Base-by-base conservation (phyloP, 2,329 filamentous ascomycete genomes). In the Ascochyta clinopodiicola region DNA sequence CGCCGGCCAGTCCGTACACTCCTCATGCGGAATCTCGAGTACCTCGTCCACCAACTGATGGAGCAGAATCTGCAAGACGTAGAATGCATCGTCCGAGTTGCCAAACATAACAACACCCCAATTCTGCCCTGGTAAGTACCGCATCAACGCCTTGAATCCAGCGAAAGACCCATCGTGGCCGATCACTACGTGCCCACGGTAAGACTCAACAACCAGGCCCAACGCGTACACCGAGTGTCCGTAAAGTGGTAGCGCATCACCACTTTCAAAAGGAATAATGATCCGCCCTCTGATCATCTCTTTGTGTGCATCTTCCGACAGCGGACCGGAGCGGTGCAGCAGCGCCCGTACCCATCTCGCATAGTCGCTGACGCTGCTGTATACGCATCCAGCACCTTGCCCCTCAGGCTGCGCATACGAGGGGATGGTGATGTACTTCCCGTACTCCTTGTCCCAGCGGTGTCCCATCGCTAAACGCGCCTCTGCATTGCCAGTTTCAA, bases 341-440 rank as follows among this genome's bases (percentile, higher is more conserved):
- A 73, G 53, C 1, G 66, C 64, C 22, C 61, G 64, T 19, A 73
- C 55, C 55, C 65, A 72, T 34, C 59, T 64, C 7, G 63, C 63
- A 43, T 58, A 66, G 55, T 69, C 66, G 17, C 49, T 19, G 15
- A 63, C 62, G 37, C 45, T 62, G 55, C 50, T 62, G 47, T 63
- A 60, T 10, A 70, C 58, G 15, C 42, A 59, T 9, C 68, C 69
- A 2, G 68, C 67, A 35, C 70, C 69, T 21, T 61, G 50, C 2
- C 60, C 60, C 34, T 66, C 66, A 1, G 64, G 61, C 4, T 54
- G 46, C 6, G 43, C 25, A n/a, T 56, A 51, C 17, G 43, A 46
- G 5, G 58, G 61, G 2, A 62, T 49, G 3, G 25, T 22, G 1
- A 59, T n/a, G 40, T 62, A 56, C 2, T 17, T 17, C 3, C 27